Base-by-base conservation (phyloP, 179 eudicot species). In the Carnegiea gigantea region DNA sequence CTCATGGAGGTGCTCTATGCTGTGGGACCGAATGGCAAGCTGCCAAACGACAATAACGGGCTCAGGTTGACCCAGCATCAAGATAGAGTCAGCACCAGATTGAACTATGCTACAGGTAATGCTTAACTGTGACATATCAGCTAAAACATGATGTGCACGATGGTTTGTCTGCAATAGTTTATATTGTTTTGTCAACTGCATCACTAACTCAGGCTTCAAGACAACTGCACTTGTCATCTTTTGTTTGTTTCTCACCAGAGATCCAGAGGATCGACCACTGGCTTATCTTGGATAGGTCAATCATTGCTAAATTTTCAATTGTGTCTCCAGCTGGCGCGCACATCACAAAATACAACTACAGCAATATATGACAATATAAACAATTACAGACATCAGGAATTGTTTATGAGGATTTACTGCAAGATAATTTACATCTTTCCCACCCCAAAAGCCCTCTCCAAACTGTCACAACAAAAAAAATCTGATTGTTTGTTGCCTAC, bases 81-180 rank as follows among this genome's bases (percentile, higher is more conserved):
- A 5, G 54, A 83, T 6, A 13, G 14, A 64, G 28, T 81, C 81
- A 23, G 87, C 62, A 91, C 96, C 64, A 17, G 54, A 8, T n/a
- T 96, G 62, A 83, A 94, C 85, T 94, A 86, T 72, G 81, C 64
- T 72, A 88, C 96, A 81, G 98, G 99, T 95, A 77, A 57, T 82
- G 51, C 71, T 70, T 17, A 72, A 54, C 43, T 18, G 46, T 83
- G 11, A 7, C 33, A 54, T 46, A 48, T 75, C 11, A 75, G 36
- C 15, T 51, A 80, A 28, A 77, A 64, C n/a, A 26, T 6, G 33
- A 4, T 6, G 33, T 6, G 7, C 0, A 57, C 14, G 28, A 18
- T 30, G 28, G 54, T 81, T 74, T 65, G 73, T 44, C 54, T 74
- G 60, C 1, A 28, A 28, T 28, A 28, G 30, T 28, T 28, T 28